Conservation (phyloP, 1,284 basidiomycete genomes). For the Vanrija humicola region DNA sequence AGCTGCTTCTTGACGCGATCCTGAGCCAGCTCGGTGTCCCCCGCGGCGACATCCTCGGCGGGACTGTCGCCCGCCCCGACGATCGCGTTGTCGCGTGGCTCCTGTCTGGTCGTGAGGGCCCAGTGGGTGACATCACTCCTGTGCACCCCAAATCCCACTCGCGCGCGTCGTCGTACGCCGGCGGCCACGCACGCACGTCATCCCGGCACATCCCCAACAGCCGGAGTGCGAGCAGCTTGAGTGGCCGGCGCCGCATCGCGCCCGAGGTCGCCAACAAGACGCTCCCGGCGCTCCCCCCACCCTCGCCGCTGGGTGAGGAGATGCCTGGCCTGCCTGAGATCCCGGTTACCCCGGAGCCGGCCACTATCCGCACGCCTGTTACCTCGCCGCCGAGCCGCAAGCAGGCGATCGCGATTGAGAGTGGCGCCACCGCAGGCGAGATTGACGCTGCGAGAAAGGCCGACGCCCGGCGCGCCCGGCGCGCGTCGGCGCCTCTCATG, state of each 20-base stretch:
- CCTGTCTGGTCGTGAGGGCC: slow-evolving; percentile 32
- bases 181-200: neutral
- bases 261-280: slow-evolving; percentile 12
- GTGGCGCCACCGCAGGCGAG: too few relatives aligned
- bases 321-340: too few relatives aligned
- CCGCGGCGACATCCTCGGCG: neutral
- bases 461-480: too few relatives aligned
- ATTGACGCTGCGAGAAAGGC: too few relatives aligned
- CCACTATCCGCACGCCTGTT: too few relatives aligned
- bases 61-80: slow-evolving; percentile 17
- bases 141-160: neutral
- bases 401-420: too few relatives aligned
- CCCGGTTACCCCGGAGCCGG: too few relatives aligned
- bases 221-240: neutral
- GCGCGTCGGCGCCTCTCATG: too few relatives aligned
- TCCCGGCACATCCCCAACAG: neutral
- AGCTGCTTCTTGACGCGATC: slow-evolving; percentile 74
- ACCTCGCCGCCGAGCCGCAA: too few relatives aligned
- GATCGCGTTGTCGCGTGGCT: slow-evolving; percentile 38
- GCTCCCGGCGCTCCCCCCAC: slow-evolving; percentile 10
- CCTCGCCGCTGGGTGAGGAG: too few relatives aligned
- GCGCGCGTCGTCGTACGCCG: neutral
- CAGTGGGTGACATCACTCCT: slow-evolving; percentile 10
- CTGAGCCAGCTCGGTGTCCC: slow-evolving; percentile 60
- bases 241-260: neutral